Percentiles rank a stretch among this genome's conserved stretches.
Evolutionary conservation across 2,329 filamentous ascomycete species (phyloP).

Genomic region (Coniochaeta prunicola): DNA sequence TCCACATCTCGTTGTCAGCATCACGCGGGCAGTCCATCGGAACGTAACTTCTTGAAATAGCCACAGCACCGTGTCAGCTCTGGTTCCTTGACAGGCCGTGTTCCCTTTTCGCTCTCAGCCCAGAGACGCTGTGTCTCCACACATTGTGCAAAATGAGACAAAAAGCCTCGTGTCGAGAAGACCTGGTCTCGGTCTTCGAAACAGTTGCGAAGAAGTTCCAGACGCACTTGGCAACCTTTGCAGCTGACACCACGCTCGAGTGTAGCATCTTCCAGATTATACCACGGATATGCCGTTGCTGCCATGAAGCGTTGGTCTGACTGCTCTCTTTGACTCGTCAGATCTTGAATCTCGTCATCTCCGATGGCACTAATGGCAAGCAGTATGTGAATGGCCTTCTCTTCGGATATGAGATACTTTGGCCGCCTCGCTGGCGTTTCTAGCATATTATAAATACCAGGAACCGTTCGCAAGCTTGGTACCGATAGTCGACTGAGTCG

Average conservation of each 20-base stretch:
- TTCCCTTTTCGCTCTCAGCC: slow-evolving; percentile 7
- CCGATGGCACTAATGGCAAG: no score
- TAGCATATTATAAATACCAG: slow-evolving; percentile 9
- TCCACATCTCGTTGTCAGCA: no score
- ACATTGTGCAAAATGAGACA: slow-evolving; percentile 12
- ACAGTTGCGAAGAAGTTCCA: slow-evolving; percentile 1
- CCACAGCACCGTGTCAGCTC: not conserved
- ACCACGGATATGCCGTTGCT: slow-evolving; percentile 13
- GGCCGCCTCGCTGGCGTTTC: no score
- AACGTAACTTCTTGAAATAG: not conserved
- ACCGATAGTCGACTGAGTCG: slow-evolving; percentile 6
- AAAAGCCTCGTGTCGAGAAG: slow-evolving; percentile 10
- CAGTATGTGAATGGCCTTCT: no score
- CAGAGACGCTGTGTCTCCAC: slow-evolving; percentile 9
- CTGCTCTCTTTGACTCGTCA: no score
- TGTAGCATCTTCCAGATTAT: slow-evolving; percentile 10
- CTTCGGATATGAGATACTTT: no score
- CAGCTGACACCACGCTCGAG: slow-evolving; percentile 13
- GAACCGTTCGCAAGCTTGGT: slow-evolving; percentile 9
- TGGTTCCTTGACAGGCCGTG: not conserved
- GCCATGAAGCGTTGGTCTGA: slow-evolving; percentile 9
- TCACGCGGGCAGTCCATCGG: not conserved
- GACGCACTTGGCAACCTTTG: slow-evolving; percentile 11
- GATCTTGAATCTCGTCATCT: no score
- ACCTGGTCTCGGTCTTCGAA: slow-evolving; percentile 4